These are phyloP conservation scores for Batrachochytrium dendrobatidis DNA, from an alignment of 371 early-diverging fungal genomes.

Conservation along the genomic window DNA sequence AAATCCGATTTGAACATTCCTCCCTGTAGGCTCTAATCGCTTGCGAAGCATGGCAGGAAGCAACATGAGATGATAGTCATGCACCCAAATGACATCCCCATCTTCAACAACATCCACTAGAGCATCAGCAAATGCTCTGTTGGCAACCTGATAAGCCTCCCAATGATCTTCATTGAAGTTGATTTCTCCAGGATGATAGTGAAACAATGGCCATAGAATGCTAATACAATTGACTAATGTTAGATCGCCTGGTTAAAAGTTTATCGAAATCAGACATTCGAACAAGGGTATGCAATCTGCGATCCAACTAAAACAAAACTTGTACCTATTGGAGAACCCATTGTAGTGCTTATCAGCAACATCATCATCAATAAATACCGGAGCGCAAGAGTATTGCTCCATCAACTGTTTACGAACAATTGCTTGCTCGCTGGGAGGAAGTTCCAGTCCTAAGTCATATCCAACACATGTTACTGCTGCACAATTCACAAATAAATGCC, in stretches of 20 bases:
- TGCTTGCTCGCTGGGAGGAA: conserved; percentile 75
- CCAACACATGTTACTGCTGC: conserved; percentile 12
- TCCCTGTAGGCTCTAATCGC: conserved; percentile 42
- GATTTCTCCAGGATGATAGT: conserved; percentile 97
- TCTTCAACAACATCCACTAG: conserved; percentile 74
- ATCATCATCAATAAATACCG: conserved; percentile 95
- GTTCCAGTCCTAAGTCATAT: conserved; percentile 66
- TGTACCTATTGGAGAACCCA: conserved; percentile 89
- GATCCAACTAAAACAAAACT: background rate
- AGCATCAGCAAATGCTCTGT: conserved; percentile 82
- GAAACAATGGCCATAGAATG: conserved; percentile 97
- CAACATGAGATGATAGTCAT: conserved; percentile 99
- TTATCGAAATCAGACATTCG: background rate
- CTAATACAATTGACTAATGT: conserved; percentile 30
- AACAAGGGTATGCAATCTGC: background rate
- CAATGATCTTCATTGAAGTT: conserved; percentile 86
- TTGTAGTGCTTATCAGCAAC: conserved; percentile 97
- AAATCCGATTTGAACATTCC: conserved; percentile 89
- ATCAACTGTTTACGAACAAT: conserved; percentile 64
- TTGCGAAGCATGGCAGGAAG: conserved; percentile 82
- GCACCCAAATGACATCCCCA: conserved; percentile 98
- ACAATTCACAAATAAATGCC: conserved; percentile 5
- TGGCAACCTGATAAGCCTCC: conserved; percentile 94
- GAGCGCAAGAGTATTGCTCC: conserved; percentile 81
- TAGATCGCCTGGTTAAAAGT: background rate